These are phyloP conservation scores for Nemania diffusa DNA, from an alignment of 2,329 filamentous ascomycete genomes.

Conservation along the genomic window DNA sequence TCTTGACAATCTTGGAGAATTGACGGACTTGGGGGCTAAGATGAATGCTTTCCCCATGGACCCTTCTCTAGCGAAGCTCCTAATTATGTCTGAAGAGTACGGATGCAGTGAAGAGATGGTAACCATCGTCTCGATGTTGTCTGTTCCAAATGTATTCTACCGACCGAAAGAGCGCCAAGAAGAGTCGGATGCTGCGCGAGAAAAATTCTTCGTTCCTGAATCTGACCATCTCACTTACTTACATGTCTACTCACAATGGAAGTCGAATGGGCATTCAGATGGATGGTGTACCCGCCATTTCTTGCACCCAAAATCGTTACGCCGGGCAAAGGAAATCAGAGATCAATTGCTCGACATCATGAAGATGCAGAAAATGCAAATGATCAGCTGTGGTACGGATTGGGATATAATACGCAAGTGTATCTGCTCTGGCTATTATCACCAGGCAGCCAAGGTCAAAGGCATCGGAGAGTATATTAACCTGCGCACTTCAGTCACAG, in stretches of 20 bases:
- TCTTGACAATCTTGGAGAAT: conserved; percentile 90
- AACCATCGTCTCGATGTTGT: conserved; percentile 97
- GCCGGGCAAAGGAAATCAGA: conserved; percentile 91
- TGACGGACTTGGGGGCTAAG: conserved; percentile 85
- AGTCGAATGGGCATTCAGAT: conserved; percentile 87
- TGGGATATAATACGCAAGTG: conserved; percentile 97
- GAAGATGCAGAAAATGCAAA: conserved; percentile 88
- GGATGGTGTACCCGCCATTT: conserved; percentile 95
- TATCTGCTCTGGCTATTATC: conserved; percentile 97
- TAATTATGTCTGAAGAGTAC: conserved; percentile 91
- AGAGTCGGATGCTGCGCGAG: conserved; percentile 92
- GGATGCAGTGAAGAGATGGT: conserved; percentile 97
- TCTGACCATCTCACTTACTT: conserved; percentile 96
- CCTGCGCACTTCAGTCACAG: conserved; percentile 89
- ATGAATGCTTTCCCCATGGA: conserved; percentile 99
- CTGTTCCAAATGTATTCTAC: conserved; percentile 96
- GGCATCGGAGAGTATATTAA: conserved; percentile 98
- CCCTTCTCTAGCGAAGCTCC: conserved; percentile 89
- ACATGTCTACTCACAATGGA: conserved; percentile 97
- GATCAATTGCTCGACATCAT: conserved; percentile 96
- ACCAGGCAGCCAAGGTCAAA: conserved; percentile 95
- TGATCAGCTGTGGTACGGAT: conserved; percentile 91
- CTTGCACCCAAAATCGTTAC: conserved; percentile 91
- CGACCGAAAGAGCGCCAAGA: conserved; percentile 96
- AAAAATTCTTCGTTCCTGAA: conserved; percentile 98